These are phyloP conservation scores for Mycena vulgaris DNA, from an alignment of 768 basidiomycete genomes.

Conservation along the genomic window DNA sequence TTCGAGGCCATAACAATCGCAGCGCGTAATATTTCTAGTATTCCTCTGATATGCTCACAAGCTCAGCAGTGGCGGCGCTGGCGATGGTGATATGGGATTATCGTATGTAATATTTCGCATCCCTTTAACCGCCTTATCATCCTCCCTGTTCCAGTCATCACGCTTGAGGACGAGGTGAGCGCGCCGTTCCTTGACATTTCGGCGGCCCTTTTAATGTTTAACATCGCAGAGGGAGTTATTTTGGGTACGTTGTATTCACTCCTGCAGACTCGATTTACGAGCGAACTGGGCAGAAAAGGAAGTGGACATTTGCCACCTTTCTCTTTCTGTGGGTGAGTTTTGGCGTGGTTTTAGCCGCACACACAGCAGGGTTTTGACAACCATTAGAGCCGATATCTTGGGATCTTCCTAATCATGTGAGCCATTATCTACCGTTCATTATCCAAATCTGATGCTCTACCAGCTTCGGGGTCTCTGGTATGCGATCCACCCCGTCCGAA, in stretches of 20 bases:
- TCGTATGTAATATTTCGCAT: background rate
- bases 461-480: conserved; percentile 9
- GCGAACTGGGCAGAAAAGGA: conserved; percentile 5
- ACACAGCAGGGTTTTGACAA: background rate
- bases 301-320: conserved; percentile 15
- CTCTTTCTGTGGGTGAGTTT: conserved; percentile 22
- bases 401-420: conserved; percentile 20
- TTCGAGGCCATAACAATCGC: conserved; percentile 16
- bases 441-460: background rate
- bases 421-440: background rate
- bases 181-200: background rate
- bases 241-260: conserved; percentile 2
- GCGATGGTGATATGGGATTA: conserved; percentile 19
- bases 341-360: background rate
- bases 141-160: background rate
- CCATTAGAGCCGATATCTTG: conserved; percentile 24
- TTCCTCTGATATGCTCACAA: background rate
- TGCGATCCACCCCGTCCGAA: background rate
- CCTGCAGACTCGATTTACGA: background rate
- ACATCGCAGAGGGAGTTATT: conserved; percentile 6
- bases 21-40: background rate
- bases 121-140: background rate
- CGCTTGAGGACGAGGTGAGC: conserved; percentile 22
- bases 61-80: background rate
- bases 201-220: background rate